Conservation (phyloP, 2,329 filamentous ascomycete genomes). For the Monilinia fructicola region DNA sequence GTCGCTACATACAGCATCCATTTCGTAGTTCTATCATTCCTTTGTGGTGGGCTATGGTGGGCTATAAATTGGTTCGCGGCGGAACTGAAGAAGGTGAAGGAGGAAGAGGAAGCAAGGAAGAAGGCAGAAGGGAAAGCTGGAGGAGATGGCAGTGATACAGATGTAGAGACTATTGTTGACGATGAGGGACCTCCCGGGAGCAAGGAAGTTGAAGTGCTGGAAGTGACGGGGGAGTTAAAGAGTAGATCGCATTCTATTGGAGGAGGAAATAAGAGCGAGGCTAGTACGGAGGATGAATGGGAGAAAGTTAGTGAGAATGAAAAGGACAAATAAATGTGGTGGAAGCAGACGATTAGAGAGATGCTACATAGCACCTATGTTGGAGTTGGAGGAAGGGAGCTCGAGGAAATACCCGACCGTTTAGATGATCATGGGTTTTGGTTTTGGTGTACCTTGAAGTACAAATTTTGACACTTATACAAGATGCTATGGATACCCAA, state of each 20-base stretch:
- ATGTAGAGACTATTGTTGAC: slow-evolving; percentile 55
- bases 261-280: slow-evolving; percentile 52
- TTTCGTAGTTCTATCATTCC: slow-evolving; percentile 76
- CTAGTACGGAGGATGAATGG: slow-evolving; percentile 96
- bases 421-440: slow-evolving; percentile 25
- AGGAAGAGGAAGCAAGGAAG: slow-evolving; percentile 34
- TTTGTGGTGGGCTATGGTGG: slow-evolving; percentile 84
- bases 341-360: background rate
- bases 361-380: background rate
- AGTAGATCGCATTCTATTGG: slow-evolving; percentile 35
- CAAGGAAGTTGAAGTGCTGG: slow-evolving; percentile 37
- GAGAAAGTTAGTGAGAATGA: slow-evolving; percentile 83
- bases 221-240: slow-evolving; percentile 35
- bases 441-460: slow-evolving; percentile 15
- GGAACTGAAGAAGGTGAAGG: slow-evolving; percentile 56
- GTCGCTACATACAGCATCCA: slow-evolving; percentile 83
- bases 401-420: slow-evolving; percentile 9
- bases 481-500: slow-evolving; percentile 15
- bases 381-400: slow-evolving; percentile 2
- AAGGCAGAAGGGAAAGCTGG: slow-evolving; percentile 31
- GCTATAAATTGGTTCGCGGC: slow-evolving; percentile 95
- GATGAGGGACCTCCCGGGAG: slow-evolving; percentile 30
- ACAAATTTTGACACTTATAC: slow-evolving; percentile 19
- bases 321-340: slow-evolving; percentile 50
- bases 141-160: slow-evolving; percentile 44